Evolutionary conservation across 2,329 filamentous ascomycete species (phyloP).

Genomic region (Ophiosphaerella herpotricha): DNA sequence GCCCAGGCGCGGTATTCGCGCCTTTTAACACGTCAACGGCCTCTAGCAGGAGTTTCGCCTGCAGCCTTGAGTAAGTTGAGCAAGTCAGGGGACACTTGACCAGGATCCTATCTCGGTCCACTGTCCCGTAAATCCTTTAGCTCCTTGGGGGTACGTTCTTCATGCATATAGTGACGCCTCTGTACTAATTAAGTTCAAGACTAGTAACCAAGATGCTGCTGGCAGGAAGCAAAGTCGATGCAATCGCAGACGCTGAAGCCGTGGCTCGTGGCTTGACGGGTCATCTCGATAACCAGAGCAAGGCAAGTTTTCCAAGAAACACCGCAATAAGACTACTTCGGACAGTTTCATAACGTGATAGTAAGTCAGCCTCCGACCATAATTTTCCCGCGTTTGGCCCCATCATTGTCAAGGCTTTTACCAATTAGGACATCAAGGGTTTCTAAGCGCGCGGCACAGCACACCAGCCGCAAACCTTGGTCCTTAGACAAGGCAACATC

Average conservation of each 20-base stretch:
- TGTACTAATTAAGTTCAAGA: background rate
- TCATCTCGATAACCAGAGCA: background rate
- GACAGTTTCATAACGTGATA: no score
- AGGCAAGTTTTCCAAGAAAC: no score
- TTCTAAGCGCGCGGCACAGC: conserved; percentile 6
- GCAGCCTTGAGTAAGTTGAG: background rate
- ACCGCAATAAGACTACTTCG: no score
- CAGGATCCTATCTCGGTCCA: background rate
- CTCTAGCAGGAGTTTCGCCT: background rate
- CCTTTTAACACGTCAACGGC: background rate
- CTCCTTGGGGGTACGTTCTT: background rate
- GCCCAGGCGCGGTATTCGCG: background rate
- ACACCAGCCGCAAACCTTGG: background rate
- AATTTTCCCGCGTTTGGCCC: background rate
- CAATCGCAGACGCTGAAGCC: background rate
- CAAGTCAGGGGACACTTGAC: background rate
- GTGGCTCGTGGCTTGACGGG: background rate
- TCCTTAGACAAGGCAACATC: background rate
- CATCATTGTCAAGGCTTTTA: background rate
- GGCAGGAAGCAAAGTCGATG: background rate
- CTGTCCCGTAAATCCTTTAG: conserved; percentile 1
- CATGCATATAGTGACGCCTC: background rate
- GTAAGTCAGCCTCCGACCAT: no score
- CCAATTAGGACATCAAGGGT: background rate
- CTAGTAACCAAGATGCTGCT: background rate